Evolutionary conservation across 176 grass and related monocot genomes (phyloP), one percentile per base, ranked within the genome.

Genomic region (Thinopyrum elongatum): DNA sequence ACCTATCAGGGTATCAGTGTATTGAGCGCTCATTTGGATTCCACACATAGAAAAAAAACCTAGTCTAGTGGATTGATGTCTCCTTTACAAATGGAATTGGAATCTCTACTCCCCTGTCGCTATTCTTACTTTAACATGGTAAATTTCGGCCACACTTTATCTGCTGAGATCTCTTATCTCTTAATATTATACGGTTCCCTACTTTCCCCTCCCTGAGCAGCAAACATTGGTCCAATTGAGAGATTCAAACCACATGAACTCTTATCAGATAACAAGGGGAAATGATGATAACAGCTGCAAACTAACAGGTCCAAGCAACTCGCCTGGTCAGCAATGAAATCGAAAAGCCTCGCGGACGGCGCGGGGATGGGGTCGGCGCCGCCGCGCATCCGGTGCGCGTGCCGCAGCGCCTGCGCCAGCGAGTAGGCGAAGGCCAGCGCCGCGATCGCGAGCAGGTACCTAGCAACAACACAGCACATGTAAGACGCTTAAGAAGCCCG

Each of bases 311-410:
- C 51, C 14, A 47, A 88, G 30, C 49, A 85, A 85, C 92, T 82
- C 23, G 85, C 95, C 93, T 98, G 95, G 87, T 98, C 95, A 31
- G 90, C 89, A 2, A 71, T 68, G 80, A 98, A 98, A 91, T 92
- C 91, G 23, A 89, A 79, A 33, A 92, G 65, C 85, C 69, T 77
- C 28, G 68, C 78, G 0, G 83, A 77, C 22, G 80, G 19, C 16
- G 28, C 11, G 23, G 87, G 46, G 72, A 82, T 39, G 27, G 73
- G 77, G 86, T 95, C 93, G 70, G 11, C 79, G 53, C 84, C 80
- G 34, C 66, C 46, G 21, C 68, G 83, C 82, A 91, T 78, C 75
- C 77, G 85, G 39, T 69, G 10, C n/a, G 81, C 36, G 59, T 92
- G 87, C 83, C 85, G 89, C 86, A 89, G 8, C 25, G 83, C 79